These are phyloP conservation scores for Sphagnum magellanicum DNA, from an alignment of 228 moss, liverwort and hornwort species.

Conservation along the genomic window DNA sequence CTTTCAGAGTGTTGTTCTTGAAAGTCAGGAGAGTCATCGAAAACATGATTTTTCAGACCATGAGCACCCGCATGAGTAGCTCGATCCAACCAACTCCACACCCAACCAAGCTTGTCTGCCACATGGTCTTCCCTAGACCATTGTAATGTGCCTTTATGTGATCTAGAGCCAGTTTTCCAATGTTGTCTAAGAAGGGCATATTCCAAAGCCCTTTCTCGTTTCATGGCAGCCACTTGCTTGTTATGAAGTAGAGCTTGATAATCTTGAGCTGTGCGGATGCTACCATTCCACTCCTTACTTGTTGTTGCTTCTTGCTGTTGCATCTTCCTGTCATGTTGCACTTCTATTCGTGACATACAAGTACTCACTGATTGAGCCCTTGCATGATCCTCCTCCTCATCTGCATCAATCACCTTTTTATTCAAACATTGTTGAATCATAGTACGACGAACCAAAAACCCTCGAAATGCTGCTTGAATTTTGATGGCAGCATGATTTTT, in stretches of 20 bases:
- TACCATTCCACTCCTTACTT: slow-evolving; percentile 45
- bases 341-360: slow-evolving; percentile 41
- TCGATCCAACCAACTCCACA: slow-evolving; percentile 55
- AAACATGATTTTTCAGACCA: slow-evolving; percentile 20
- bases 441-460: background rate
- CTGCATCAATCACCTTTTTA: slow-evolving; percentile 1
- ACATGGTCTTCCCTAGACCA: slow-evolving; percentile 33
- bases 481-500: slow-evolving; percentile 23
- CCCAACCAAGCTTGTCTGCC: slow-evolving; percentile 58
- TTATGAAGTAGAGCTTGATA: slow-evolving; percentile 37
- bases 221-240: slow-evolving; percentile 43
- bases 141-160: slow-evolving; percentile 13
- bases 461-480: slow-evolving; percentile 46
- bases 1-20: slow-evolving; percentile 35
- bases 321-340: slow-evolving; percentile 19
- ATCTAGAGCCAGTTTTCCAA: slow-evolving; percentile 26
- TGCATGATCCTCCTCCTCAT: slow-evolving; percentile 20
- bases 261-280: slow-evolving; percentile 49
- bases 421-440: background rate
- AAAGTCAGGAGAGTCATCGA: slow-evolving; percentile 23
- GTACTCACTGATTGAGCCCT: slow-evolving; percentile 42
- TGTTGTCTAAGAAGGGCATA: slow-evolving; percentile 47
- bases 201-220: slow-evolving; percentile 60
- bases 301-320: slow-evolving; percentile 7
- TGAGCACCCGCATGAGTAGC: slow-evolving; percentile 42